Conservation (phyloP, 1,139 yeast species). For the Suhomyces bribrorum region DNA sequence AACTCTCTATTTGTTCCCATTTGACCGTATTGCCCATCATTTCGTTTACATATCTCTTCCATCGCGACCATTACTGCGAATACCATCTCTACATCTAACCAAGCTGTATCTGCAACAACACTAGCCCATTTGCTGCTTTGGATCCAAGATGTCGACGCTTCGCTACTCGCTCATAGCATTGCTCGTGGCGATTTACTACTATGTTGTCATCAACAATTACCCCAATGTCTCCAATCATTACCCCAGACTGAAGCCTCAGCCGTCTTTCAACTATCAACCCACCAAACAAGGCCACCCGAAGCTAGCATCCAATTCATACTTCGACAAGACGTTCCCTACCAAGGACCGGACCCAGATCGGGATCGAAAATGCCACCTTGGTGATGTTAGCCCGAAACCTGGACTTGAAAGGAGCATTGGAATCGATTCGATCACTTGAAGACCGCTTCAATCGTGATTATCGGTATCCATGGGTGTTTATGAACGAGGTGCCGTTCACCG, state of each 20-base stretch:
- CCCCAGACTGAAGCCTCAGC: not conserved
- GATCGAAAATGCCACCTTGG: conserved; percentile 52
- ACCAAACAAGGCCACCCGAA: conserved; percentile 27
- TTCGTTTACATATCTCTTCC: no score
- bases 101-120: not conserved
- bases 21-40: no score
- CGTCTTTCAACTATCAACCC: conserved; percentile 9
- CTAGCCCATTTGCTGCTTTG: not conserved
- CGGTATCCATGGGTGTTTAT: conserved; percentile 50
- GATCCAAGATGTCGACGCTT: not conserved
- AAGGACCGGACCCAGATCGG: conserved; percentile 42
- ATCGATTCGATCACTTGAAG: conserved; percentile 49
- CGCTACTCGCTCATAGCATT: conserved; percentile 4
- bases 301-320: conserved; percentile 46
- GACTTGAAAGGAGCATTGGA: conserved; percentile 45
- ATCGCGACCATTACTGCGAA: no score
- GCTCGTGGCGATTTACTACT: conserved; percentile 10
- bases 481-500: conserved; percentile 45
- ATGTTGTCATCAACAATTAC: conserved; percentile 1
- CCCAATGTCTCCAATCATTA: conserved; percentile 1
- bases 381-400: conserved; percentile 46
- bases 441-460: conserved; percentile 47
- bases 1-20: no score
- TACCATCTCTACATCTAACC: no score
- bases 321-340: conserved; percentile 27